Percentiles rank a stretch among this genome's conserved stretches.
Evolutionary conservation across 139 green algal species (phyloP).

Genomic region (Parachlorella kessleri): DNA sequence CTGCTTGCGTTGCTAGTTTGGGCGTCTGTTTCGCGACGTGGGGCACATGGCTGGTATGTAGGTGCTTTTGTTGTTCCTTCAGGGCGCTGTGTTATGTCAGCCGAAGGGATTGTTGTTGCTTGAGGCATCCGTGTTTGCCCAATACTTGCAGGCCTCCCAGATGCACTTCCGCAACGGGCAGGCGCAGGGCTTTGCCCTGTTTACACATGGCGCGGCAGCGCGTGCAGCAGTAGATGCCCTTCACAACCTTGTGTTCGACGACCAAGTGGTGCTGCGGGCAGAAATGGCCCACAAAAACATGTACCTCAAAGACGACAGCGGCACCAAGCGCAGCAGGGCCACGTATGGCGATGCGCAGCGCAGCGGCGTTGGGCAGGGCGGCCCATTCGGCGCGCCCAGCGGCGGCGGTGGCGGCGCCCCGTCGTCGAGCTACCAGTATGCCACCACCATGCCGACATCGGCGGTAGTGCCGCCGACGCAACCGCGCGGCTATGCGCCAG

Average conservation of each 20-base stretch:
- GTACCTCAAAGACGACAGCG: constrained; percentile 71
- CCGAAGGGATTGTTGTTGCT: too few species aligned
- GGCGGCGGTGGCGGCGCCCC: neutral
- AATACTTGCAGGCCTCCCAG: constrained; percentile 76
- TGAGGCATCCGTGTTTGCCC: too few species aligned
- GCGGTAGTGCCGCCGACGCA: constrained; percentile 13
- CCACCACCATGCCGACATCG: neutral
- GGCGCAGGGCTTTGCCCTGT: constrained; percentile 89
- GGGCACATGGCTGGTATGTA: too few species aligned
- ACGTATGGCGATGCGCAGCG: neutral
- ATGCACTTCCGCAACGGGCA: constrained; percentile 77
- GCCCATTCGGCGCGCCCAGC: neutral
- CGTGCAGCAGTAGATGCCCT: constrained; percentile 60
- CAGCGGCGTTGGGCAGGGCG: neutral
- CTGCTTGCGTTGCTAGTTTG: too few species aligned
- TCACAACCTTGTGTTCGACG: constrained; percentile 72
- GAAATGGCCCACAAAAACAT: constrained; percentile 94
- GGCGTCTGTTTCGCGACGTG: too few species aligned
- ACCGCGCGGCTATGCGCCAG: constrained; percentile 48
- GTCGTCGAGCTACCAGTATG: neutral
- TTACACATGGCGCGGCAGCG: constrained; percentile 53
- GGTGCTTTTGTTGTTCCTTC: too few species aligned
- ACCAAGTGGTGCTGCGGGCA: constrained; percentile 63
- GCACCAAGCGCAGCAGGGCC: constrained; percentile 46
- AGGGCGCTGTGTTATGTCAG: too few species aligned